phyloP scores from a whole-genome alignment of 768 basidiomycete genomes.

The Lactarius sp. region DNA sequence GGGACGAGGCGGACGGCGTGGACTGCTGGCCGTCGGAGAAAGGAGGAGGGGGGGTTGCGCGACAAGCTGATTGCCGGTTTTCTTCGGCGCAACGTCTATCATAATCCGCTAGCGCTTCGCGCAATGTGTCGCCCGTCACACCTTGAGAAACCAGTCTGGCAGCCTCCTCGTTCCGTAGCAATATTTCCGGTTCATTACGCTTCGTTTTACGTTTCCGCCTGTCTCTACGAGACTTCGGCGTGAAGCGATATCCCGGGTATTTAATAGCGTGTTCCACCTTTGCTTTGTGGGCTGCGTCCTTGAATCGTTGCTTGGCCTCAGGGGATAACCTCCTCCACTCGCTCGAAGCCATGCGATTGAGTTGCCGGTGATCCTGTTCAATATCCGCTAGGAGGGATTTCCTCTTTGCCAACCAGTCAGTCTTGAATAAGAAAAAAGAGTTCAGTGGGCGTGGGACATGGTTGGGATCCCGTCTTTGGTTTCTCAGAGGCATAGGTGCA shows the following conservation, averaged over 20 bases:
- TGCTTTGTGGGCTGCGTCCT: slow-evolving; percentile 24
- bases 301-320: slow-evolving; percentile 26
- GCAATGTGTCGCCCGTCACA: slow-evolving; percentile 14
- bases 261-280: slow-evolving; percentile 27
- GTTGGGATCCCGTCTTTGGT: slow-evolving; percentile 10
- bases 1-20: background rate
- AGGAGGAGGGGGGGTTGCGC: background rate
- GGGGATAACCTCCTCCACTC: slow-evolving; percentile 28
- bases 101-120: slow-evolving; percentile 3
- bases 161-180: slow-evolving; percentile 17
- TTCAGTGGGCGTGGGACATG: slow-evolving; percentile 28
- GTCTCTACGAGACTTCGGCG: slow-evolving; percentile 13
- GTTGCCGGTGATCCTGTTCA: slow-evolving; percentile 27
- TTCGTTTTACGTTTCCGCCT: slow-evolving; percentile 18
- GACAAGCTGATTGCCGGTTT: background rate
- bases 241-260: slow-evolving; percentile 29
- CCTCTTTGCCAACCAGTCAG: slow-evolving; percentile 29
- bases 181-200: slow-evolving; percentile 20
- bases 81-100: slow-evolving; percentile 6
- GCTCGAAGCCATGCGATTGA: slow-evolving; percentile 27
- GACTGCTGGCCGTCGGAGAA: background rate
- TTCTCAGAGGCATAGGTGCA: background rate
- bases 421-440: slow-evolving; percentile 30
- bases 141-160: slow-evolving; percentile 17
- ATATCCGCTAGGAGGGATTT: slow-evolving; percentile 19